Percentiles rank a stretch among this genome's conserved stretches.
Evolutionary conservation across 176 grass and related monocot genomes (phyloP).

Genomic region (Hsuehochloa calcarea): DNA sequence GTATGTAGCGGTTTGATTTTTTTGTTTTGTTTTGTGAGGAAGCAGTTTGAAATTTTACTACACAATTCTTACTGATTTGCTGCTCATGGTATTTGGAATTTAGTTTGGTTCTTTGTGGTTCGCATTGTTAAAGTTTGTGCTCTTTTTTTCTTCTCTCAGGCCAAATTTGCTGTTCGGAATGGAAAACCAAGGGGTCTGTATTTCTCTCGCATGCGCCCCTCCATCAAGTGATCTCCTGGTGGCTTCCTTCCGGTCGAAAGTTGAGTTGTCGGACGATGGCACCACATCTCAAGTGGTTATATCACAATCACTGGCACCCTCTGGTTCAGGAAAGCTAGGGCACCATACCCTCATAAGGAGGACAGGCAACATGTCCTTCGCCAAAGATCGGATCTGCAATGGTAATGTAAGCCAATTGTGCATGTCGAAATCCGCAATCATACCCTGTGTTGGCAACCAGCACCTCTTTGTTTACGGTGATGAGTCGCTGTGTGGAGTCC

Average conservation of each 20-base stretch:
- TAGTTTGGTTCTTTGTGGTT: constrained; percentile 12
- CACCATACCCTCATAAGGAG: constrained; percentile 53
- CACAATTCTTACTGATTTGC: not conserved
- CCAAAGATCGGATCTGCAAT: constrained; percentile 18
- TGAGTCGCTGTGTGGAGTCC: constrained; percentile 49
- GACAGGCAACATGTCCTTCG: constrained; percentile 24
- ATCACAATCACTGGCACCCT: constrained; percentile 28
- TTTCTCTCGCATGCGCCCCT: constrained; percentile 65
- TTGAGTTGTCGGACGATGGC: constrained; percentile 49
- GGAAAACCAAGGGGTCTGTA: constrained; percentile 65
- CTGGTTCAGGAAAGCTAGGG: constrained; percentile 59
- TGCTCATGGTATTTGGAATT: not conserved
- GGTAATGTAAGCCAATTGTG: constrained; percentile 64
- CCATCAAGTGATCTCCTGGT: constrained; percentile 51
- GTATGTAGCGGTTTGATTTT: not conserved
- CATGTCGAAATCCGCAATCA: constrained; percentile 76
- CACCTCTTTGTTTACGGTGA: constrained; percentile 75
- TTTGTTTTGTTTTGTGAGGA: too few species aligned
- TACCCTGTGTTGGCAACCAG: constrained; percentile 32
- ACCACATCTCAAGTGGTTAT: constrained; percentile 39
- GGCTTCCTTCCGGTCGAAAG: constrained; percentile 71
- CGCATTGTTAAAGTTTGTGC: constrained; percentile 7
- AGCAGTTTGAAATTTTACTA: too few species aligned
- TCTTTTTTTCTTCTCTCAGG: constrained; percentile 37
- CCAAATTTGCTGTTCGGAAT: constrained; percentile 51